Evolutionary conservation across 2,329 filamentous ascomycete genomes (phyloP), one percentile per base, ranked within the genome.

Genomic region (Stagonosporopsis tanaceti): DNA sequence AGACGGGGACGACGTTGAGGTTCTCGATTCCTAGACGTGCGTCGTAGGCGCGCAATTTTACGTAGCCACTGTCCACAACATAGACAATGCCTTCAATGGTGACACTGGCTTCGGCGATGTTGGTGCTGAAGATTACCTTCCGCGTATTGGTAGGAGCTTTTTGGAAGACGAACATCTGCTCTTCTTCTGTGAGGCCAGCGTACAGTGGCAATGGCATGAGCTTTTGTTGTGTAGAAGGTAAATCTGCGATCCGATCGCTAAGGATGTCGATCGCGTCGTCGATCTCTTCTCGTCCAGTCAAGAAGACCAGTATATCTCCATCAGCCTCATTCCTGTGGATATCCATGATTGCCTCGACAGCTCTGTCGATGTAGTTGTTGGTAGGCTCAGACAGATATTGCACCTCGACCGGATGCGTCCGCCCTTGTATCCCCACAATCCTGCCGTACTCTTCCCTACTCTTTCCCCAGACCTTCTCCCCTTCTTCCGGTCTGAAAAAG

Each of bases 91-190:
- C 93, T 50, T 95, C 89, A 53, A 98, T 15, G 91, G 95, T 98
- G 40, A 99, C 90, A 1, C 92, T 97, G 4, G 95, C 94, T 80
- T 99, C 95, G 12, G 95, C 93, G 63, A 98, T 97, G 73, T 98
- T 98, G 57, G 95, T 98, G 4, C 92, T 90, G 64, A 97, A 89
- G 34, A 99, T 91, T 37, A 97, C 90, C 73, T 98, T 98, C 39
- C 95, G 86, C 1, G 89, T 93, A 57, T 93, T 89, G 59, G 91
- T 88, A 0, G 91, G 87, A 2, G 93, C 81, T 51, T 90, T 87
- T 67, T 97, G 92, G 72, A 98, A 98, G 38, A 98, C 90, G 64
- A 93, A 93, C 87, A 97, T 94, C 72, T 98, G 95, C 70, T 97
- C 89, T 63, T 97, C 93, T 8, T 90, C 92, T 2, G 92, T 87